Percentiles rank a stretch among this genome's conserved stretches.
Evolutionary conservation across 441 rosid species (phyloP).

Genomic region (Hypseocharis bilobata): DNA sequence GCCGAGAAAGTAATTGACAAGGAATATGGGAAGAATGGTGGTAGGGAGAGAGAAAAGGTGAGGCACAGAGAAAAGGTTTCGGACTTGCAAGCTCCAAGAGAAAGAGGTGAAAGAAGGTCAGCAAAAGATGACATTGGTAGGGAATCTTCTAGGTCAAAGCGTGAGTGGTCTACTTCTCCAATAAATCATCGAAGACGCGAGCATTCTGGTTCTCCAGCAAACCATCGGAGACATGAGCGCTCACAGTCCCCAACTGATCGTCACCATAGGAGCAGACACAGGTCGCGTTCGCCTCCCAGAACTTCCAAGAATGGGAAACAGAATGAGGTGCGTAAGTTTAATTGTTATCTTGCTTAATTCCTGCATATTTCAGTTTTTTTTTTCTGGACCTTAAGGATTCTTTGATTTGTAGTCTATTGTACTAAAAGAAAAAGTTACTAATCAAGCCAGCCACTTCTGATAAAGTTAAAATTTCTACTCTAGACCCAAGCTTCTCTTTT

Average conservation of each 20-base stretch:
- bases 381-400: background rate
- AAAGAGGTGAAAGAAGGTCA: constrained; percentile 41
- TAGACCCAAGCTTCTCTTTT: background rate
- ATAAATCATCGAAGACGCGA: background rate
- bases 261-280: constrained; percentile 39
- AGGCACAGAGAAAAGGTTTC: constrained; percentile 23
- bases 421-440: background rate
- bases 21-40: constrained; percentile 26
- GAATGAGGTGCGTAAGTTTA: background rate
- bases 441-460: background rate
- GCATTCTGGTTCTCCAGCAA: background rate
- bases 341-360: background rate
- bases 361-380: background rate
- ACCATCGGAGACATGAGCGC: background rate
- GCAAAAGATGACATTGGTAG: constrained; percentile 46
- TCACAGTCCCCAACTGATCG: constrained; percentile 33
- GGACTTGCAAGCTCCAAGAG: constrained; percentile 33
- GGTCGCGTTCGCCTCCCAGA: constrained; percentile 40
- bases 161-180: constrained; percentile 44
- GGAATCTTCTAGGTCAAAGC: constrained; percentile 42
- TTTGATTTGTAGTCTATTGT: background rate
- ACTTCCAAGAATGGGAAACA: constrained; percentile 1
- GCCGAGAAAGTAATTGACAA: constrained; percentile 28
- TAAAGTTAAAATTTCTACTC: background rate
- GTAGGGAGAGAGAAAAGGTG: constrained; percentile 35